Evolutionary conservation across 305 asterid genomes (phyloP), one percentile per base, ranked within the genome.

Genomic region (Lippia alba): DNA sequence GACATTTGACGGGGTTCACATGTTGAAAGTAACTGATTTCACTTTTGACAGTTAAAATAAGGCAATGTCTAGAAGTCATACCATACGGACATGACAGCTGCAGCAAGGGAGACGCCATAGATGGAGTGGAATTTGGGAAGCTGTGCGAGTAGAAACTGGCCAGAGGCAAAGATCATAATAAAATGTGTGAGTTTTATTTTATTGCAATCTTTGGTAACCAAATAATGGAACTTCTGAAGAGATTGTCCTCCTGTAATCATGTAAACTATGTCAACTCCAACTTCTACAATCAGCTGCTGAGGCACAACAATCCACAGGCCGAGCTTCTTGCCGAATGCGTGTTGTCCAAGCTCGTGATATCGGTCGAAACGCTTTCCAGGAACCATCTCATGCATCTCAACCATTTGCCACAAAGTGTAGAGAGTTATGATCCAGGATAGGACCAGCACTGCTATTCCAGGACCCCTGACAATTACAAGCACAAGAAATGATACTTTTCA

Each of bases 71-170:
- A 4, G 9, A 36, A 36, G 30, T 24, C 4, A 14, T 75, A 83
- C 85, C 87, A 56, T 20, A 84, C 5, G 9, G 89, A 84, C 89
- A 84, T 80, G 48, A 79, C 73, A 2, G 89, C 89, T 11, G 89
- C 87, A 3, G 89, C 87, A 34, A 84, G 66, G 33, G 85, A 82
- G 1, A 84, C 76, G 2, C 85, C 87, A 3, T 36, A 74, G 64
- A 84, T 78, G 12, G 89, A 74, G 45, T 82, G 73, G 78, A 84
- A 84, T 41, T 70, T 77, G n/a, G 89, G 89, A 46, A 84, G 84
- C 54, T 84, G 41, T 5, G 41, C 41, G 41, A 36, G 41, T 36
- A 36, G 8, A 36, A 36, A 36, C 41, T 36, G 41, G 41, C 41
- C 41, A 4, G 41, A 36, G 1, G 41, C 41, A 8, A 36, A 36